Evolutionary conservation across 345 rosid genomes (phyloP).

Genomic region (Pugionium dolabratum): DNA sequence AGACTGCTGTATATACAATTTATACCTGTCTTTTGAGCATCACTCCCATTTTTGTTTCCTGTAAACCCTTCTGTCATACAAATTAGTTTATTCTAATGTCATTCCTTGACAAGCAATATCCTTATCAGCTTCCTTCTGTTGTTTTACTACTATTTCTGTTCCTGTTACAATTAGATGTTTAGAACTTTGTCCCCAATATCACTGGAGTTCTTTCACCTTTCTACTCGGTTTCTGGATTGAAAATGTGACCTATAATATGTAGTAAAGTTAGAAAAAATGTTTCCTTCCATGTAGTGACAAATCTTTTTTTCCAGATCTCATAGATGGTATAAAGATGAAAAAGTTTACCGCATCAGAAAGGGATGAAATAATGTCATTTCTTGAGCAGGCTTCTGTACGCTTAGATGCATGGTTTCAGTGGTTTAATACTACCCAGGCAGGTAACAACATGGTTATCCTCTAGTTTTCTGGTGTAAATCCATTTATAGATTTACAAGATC

Average conservation of each 20-base stretch:
- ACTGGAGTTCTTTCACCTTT: constrained; percentile 22
- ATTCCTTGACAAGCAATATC: constrained; percentile 11
- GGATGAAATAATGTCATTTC: constrained; percentile 66
- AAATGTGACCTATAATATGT: neutral
- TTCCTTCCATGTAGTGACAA: constrained; percentile 25
- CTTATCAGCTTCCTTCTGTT: constrained; percentile 7
- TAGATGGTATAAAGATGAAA: constrained; percentile 58
- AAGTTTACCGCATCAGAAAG: constrained; percentile 64
- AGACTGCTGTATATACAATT: neutral
- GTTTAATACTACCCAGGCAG: constrained; percentile 89
- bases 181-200: constrained; percentile 13
- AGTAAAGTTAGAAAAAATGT: neutral
- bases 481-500: neutral
- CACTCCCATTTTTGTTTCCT: constrained; percentile 5
- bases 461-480: constrained; percentile 5
- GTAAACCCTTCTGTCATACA: constrained; percentile 16
- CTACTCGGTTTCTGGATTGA: constrained; percentile 13
- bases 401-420: constrained; percentile 96
- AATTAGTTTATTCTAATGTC: constrained; percentile 10
- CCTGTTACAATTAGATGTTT: constrained; percentile 16
- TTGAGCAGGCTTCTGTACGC: constrained; percentile 71
- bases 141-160: constrained; percentile 4
- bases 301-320: constrained; percentile 59
- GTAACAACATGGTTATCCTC: constrained; percentile 44
- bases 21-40: constrained; percentile 7